Evolutionary conservation across 2,329 filamentous ascomycete genomes (phyloP).

Genomic region (Talaromyces sp.): DNA sequence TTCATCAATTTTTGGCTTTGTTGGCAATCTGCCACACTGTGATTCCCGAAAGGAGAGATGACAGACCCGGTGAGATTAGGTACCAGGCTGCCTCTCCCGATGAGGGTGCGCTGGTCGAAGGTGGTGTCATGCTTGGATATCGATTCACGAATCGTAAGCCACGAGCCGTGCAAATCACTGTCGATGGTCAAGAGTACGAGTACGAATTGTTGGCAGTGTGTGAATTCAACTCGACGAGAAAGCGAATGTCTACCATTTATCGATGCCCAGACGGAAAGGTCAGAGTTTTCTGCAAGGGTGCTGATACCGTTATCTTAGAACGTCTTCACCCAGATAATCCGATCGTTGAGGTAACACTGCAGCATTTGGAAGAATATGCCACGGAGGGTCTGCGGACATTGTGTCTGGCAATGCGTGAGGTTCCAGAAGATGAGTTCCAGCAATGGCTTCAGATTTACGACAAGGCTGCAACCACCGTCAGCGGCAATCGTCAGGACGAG

Average conservation of each 20-base stretch:
- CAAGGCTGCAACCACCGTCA: slow-evolving; percentile 80
- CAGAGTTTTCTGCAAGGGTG: slow-evolving; percentile 90
- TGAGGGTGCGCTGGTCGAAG: slow-evolving; percentile 93
- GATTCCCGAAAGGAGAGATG: slow-evolving; percentile 82
- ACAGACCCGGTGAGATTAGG: slow-evolving; percentile 78
- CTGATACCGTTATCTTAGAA: slow-evolving; percentile 95
- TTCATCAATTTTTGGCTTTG: slow-evolving; percentile 81
- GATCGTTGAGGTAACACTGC: slow-evolving; percentile 81
- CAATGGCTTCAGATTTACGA: slow-evolving; percentile 88
- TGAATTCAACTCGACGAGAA: slow-evolving; percentile 96
- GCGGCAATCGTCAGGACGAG: slow-evolving; percentile 88
- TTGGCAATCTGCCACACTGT: slow-evolving; percentile 93
- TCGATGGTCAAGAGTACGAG: slow-evolving; percentile 67
- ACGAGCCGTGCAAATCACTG: slow-evolving; percentile 77
- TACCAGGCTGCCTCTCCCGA: slow-evolving; percentile 98
- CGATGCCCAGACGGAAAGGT: slow-evolving; percentile 95
- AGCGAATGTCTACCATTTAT: slow-evolving; percentile 97
- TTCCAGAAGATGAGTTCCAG: slow-evolving; percentile 82
- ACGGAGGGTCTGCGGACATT: slow-evolving; percentile 92
- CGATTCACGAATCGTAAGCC: slow-evolving; percentile 88
- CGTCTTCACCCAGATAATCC: slow-evolving; percentile 79
- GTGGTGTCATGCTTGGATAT: slow-evolving; percentile 81
- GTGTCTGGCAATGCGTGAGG: slow-evolving; percentile 89
- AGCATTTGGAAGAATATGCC: slow-evolving; percentile 97
- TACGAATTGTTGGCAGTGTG: slow-evolving; percentile 95